Percentiles rank a stretch among this genome's conserved stretches.
Evolutionary conservation across 148 eudicot genomes (phyloP).

Genomic region (Limonium bicolor): DNA sequence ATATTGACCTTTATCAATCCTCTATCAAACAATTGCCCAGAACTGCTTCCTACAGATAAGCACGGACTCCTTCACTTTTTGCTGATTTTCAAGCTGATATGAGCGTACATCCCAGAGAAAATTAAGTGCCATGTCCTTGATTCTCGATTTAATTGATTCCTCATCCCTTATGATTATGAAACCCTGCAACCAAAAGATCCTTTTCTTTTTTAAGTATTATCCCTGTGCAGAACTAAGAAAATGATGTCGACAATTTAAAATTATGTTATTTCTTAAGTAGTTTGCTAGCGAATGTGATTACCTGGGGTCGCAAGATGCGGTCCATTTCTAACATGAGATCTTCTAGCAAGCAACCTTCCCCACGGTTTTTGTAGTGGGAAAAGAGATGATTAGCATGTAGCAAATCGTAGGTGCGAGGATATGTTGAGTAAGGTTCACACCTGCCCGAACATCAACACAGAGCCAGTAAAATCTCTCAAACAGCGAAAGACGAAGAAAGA

Average conservation of each 20-base stretch:
- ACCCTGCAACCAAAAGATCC: conserved; percentile 44
- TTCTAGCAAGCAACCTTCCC: conserved; percentile 57
- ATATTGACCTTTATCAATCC: too few relatives aligned
- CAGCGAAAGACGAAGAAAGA: too few relatives aligned
- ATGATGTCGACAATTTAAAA: not conserved
- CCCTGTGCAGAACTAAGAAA: too few relatives aligned
- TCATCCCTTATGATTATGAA: conserved; percentile 65
- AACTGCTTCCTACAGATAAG: conserved; percentile 75
- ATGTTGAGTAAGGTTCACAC: conserved; percentile 96
- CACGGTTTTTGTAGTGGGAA: conserved; percentile 49
- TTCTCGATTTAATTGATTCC: conserved; percentile 40
- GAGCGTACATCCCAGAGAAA: conserved; percentile 81
- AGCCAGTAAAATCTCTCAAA: too few relatives aligned
- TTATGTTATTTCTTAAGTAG: not conserved
- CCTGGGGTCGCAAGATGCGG: conserved; percentile 84
- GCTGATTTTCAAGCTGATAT: conserved; percentile 49
- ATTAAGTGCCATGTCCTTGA: conserved; percentile 43
- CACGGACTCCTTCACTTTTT: conserved; percentile 37
- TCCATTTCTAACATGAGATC: conserved; percentile 98
- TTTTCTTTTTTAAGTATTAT: too few relatives aligned
- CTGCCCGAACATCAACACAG: conserved; percentile 19
- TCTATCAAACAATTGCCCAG: conserved; percentile 57
- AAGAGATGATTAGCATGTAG: conserved; percentile 75
- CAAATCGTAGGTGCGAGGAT: conserved; percentile 88
- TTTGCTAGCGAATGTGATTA: too few relatives aligned